Evolutionary conservation across 1,284 basidiomycete genomes (phyloP), one percentile per base, ranked within the genome.

Genomic region (Heterobasidion parviporum): DNA sequence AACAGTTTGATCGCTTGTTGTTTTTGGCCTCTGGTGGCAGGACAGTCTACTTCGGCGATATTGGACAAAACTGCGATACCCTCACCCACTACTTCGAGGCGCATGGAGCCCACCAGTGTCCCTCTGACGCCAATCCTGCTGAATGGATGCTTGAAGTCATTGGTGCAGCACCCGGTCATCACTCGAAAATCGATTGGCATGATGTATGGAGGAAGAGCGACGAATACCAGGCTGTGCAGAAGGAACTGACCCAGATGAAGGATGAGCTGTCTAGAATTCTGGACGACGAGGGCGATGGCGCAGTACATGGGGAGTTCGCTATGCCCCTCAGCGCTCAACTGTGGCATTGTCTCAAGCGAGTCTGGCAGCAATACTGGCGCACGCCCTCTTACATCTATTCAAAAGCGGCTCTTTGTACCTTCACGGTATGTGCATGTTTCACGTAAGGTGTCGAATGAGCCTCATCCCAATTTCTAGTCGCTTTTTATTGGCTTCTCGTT

Each of bases 31-130:
- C 70, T 9, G 85, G 85, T 6, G 85, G 86, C 16, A 81, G 87
- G 65, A 87, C 70, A 1, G 86, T 89, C 8, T 91, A 90, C 72
- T 92, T 89, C 64, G 90, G 89, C 32, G 84, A 88, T 53, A 83
- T 92, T 43, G 90, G 91, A 54, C 64, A 76, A 54, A 82, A 89
- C 65, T 85, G 83, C 14, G 63, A 66, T 4, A 72, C 80, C 35
- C 70, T 92, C 51, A 79, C 80, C 46, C 71, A 81, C 2, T 92
- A 93, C 72, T 90, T 92, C 63, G 79, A 82, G 32, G 73, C 73
- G 18, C 70, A 85, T 51, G 85, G 87, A 8, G 89, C 85, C 2
- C 56, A 65, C 32, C 26, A 18, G 18, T 88, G 85, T 65, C 83
- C 84, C 8, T 33, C 78, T 0, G 82, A 81, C 60, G 80, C 77